Conservation (phyloP, 2,329 filamentous ascomycete species). For the Aureobasidium sp. region DNA sequence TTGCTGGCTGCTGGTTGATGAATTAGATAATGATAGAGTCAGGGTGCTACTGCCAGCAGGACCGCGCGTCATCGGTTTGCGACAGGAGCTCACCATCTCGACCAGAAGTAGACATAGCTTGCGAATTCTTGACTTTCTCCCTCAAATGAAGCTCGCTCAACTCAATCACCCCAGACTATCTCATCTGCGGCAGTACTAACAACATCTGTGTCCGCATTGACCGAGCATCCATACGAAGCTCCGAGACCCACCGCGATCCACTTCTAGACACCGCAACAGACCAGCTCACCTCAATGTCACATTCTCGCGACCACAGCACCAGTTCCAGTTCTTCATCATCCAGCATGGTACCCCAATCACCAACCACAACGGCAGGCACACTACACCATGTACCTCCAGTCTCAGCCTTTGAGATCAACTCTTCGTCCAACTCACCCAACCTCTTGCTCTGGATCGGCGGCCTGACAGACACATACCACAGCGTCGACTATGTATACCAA, state of each 20-base stretch:
- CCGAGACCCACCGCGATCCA: neutral
- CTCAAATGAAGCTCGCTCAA: no score
- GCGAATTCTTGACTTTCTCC: neutral
- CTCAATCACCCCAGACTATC: no score
- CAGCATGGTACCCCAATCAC: neutral
- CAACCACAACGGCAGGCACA: conserved; percentile 27
- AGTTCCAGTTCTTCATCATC: neutral
- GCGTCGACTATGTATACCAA: conserved; percentile 50
- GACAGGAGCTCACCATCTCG: neutral
- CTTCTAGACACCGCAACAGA: neutral
- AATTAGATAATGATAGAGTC: neutral
- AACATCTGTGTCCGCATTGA: no score
- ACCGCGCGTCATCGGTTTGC: neutral
- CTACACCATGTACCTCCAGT: conserved; percentile 38
- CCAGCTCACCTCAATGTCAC: neutral
- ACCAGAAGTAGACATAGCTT: neutral
- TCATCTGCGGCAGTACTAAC: neutral
- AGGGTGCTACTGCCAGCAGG: neutral
- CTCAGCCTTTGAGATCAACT: conserved; percentile 40
- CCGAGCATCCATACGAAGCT: neutral
- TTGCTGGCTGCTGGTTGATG: neutral
- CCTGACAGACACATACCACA: conserved; percentile 62
- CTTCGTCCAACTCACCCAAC: conserved; percentile 20
- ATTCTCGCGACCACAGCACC: neutral
- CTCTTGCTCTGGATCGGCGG: conserved; percentile 62